Base-by-base conservation (phyloP, 2,329 filamentous ascomycete genomes). In the Exophiala sp. region DNA sequence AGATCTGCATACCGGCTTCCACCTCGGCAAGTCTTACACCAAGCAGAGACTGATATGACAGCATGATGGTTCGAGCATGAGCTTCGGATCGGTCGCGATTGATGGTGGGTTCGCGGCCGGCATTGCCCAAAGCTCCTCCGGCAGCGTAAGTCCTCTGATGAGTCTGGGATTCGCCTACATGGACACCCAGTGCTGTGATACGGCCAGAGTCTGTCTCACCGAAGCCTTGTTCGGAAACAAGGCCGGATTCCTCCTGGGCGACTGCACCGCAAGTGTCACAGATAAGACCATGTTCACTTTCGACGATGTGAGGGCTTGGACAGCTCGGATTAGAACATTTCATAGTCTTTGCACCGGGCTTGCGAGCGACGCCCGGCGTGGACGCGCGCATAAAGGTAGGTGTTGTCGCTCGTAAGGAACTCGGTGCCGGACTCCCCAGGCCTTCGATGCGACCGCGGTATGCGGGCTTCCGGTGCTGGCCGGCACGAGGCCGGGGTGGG, bases 191-290 rank as follows among this genome's bases (percentile, higher is more conserved):
- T 14, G 96, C 88, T 43, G 94, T 80, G 45, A 91, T 90, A 42
- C 87, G 88, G 62, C 93, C 93, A 27, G 81, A 83, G 0, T 87
- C 81, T 22, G 82, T 85, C 72, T 98, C 91, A 58, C 89, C 89
- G 64, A 97, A 98, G 18, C 84, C 84, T 55, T 97, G 81, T 67
- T 98, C 93, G 42, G 88, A 81, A 51, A 96, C 90, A 56, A 97
- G 95, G 63, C 94, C 89, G 65, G 82, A 83, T n/a, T 58, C 54
- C 64, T 94, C 86, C 60, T 86, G 84, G 48, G 91, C 80, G 58
- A 95, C 81, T 53, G 81, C 83, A 76, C 89, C 91, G 68, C 93
- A 97, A 40, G 81, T 85, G 54, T 82, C 80, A 70, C 93, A 97
- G 59, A 87, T 75, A 56, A 73, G 70, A 53, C 72, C 65, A 13